Base-by-base conservation (phyloP, 495 filamentous ascomycete genomes). In the Lasiosphaeria hispida region DNA sequence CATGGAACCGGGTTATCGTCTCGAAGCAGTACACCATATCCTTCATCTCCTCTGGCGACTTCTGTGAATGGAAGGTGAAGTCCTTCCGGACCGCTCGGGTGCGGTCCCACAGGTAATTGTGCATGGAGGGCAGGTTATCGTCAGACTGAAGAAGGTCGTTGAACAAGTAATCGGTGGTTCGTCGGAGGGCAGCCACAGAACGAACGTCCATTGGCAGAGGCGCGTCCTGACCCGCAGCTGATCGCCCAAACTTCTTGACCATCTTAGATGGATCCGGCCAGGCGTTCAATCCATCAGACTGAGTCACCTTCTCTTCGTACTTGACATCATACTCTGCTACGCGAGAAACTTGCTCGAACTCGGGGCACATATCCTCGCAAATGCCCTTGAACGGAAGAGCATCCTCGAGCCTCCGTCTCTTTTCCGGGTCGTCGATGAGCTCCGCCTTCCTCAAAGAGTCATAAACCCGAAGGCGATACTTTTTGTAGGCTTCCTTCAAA, bases 21-120 rank as follows among this genome's bases (percentile, higher is more conserved):
- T 97, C 94, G 39, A 95, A 86, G 65, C 91, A 95, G 38, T 87
- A 85, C 1, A 96, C 84, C 35, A 82, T 77, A n/a, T 91, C 81
- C 58, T 86, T 78, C 38, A 83, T 78, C 47, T 86, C 80, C 7
- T 85, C 82, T 0, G 66, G 52, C 5, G 72, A 75, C 66, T 81
- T 75, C 36, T 85, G 85, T 35, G 91, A 77, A 63, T 96, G 91
- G 50, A 96, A 90, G 1, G 91, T 92, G 63, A 97, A 95, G 68
- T 99, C 95, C 60, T 94, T 93, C 33, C 95, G 85, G 56, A 99
- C 87, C 7, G 89, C 91, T 55, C 95, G 79, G 17, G 93, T 96
- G 17, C 95, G 84, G 70, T 97, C 93, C 90, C 95, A 96, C 14
- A 97, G 81, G 59, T 94, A 97, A 64, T 87, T 87, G 68, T 97